Base-by-base conservation (phyloP, 148 eudicot species). In the Rhododendron ovatum region DNA sequence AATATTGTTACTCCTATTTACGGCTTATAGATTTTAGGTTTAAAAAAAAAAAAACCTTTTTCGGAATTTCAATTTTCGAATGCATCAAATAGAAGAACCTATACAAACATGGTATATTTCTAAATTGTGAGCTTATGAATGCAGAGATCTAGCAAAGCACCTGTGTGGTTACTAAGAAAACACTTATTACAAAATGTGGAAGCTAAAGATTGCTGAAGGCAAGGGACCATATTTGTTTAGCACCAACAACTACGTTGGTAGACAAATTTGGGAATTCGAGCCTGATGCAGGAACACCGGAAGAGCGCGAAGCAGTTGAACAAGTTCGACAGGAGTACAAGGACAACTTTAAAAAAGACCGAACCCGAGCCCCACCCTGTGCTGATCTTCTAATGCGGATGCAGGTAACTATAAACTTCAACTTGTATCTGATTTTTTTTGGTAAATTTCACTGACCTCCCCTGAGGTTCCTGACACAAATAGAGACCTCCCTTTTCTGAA, bases 141-240 rank as follows among this genome's bases (percentile, higher is more conserved):
- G 26, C 65, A 59, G n/a, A 59, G 8, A 59, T 59, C 26, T 20
- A 22, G n/a, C 65, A 22, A 59, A 22, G 65, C 65, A 59, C 22
- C 65, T 59, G 65, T 5, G 65, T 20, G 22, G n/a, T 59, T 59
- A 22, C 65, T 59, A 59, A 20, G 65, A 35, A 35, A 35, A 35
- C 37, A 35, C 37, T 35, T 35, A 2, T 35, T 35, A 35, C 10
- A 59, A 59, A 59, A 59, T 85, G 87, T 85, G 87, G 83, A 85
- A 85, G 75, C 77, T 85, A 1, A 85, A 85, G 82, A 7, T 85
- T 37, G 87, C 83, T 4, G 76, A 85, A 85, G 87, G 87, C 0
- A 17, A 78, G 1, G 87, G 87, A 8, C 87, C 87, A 59, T 85
- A 47, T 37, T 30, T 85, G 45, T 85, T 39, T 51, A 85, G 87